Conservation (phyloP, 2,329 filamentous ascomycete species). For the Aspergillus quadricinctus region DNA sequence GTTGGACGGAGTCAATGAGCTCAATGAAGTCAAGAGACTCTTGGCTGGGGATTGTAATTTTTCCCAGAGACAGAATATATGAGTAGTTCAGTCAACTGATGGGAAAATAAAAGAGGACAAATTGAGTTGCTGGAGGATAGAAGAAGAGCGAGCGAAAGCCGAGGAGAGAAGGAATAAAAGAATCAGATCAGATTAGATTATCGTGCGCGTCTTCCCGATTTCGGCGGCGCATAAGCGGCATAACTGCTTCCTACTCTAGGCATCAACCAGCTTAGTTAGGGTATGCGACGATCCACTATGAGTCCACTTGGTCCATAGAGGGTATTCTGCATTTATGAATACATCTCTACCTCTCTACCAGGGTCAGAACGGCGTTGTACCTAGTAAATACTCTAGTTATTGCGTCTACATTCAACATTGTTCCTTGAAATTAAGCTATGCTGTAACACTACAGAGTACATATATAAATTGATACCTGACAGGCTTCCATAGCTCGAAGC, state of each 20-base stretch:
- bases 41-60: neutral
- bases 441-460: too few relatives aligned
- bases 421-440: neutral
- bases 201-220: constrained; percentile 22
- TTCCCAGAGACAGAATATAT: neutral
- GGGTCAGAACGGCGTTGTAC: neutral
- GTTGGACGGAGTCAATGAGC: constrained; percentile 4
- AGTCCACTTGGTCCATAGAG: too few relatives aligned
- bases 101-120: neutral
- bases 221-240: constrained; percentile 17
- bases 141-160: neutral
- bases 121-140: neutral
- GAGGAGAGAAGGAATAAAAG: constrained; percentile 5
- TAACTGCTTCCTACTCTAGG: too few relatives aligned
- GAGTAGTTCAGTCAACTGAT: neutral
- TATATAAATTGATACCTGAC: too few relatives aligned
- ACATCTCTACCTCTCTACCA: neutral
- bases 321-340: neutral
- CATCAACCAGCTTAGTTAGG: too few relatives aligned
- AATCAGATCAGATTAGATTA: constrained; percentile 33
- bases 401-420: neutral
- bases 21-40: constrained; percentile 8
- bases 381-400: neutral
- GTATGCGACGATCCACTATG: neutral
- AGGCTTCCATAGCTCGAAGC: too few relatives aligned